These are phyloP conservation scores for Fusarium circinatum DNA, from an alignment of 2,329 filamentous ascomycete genomes.

Conservation along the genomic window DNA sequence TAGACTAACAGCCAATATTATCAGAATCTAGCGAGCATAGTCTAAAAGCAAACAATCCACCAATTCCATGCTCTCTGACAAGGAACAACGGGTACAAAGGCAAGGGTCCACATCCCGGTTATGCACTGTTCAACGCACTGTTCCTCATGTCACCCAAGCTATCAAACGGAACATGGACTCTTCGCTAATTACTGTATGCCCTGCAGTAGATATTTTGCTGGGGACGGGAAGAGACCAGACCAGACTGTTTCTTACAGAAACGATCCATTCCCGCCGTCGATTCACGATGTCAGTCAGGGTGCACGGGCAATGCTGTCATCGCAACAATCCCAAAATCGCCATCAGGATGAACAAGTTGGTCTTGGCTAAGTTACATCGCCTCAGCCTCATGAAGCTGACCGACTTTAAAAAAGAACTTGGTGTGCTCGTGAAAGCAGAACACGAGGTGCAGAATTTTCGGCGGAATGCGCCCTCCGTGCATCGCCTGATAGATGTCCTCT, in stretches of 20 bases:
- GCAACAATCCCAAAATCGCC: neutral
- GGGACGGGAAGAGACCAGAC: conserved; percentile 28
- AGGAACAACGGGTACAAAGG: conserved; percentile 16
- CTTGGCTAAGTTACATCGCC: neutral
- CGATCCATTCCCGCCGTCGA: conserved; percentile 22
- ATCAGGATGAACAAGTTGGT: neutral
- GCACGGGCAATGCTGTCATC: conserved; percentile 32
- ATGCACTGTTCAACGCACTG: conserved; percentile 29
- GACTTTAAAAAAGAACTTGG: conserved; percentile 27
- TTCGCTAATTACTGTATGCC: conserved; percentile 3
- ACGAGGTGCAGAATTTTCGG: conserved; percentile 30
- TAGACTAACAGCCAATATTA: conserved; percentile 14
- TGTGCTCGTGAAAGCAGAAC: conserved; percentile 22
- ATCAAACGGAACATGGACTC: conserved; percentile 6
- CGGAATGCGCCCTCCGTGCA: conserved; percentile 35
- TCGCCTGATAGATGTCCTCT: conserved; percentile 30
- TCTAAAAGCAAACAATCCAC: conserved; percentile 1
- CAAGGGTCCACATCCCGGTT: conserved; percentile 26
- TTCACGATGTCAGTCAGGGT: conserved; percentile 19
- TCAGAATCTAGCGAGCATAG: conserved; percentile 10
- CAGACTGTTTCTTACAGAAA: conserved; percentile 26
- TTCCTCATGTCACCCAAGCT: conserved; percentile 11
- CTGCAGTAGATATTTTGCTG: conserved; percentile 15
- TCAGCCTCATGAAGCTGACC: conserved; percentile 34
- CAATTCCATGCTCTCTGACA: conserved; percentile 6